Conservation (phyloP, 179 eudicot species). For the Kewa caespitosa region DNA sequence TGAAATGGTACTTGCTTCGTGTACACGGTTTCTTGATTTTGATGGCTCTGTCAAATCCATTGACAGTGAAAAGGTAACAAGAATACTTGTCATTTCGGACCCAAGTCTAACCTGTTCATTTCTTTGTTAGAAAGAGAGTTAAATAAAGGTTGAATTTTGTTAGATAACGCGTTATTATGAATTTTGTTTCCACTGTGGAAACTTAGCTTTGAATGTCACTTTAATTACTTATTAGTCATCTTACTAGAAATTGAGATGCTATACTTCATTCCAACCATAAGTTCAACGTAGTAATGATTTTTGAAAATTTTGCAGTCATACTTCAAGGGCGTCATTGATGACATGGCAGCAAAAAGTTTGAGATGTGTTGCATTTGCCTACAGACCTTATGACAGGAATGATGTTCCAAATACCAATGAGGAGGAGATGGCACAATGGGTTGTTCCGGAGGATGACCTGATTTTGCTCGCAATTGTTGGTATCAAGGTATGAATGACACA, state of each 20-base stretch:
- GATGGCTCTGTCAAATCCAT: constrained; percentile 58
- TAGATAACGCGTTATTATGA: too few relatives aligned
- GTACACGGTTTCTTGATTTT: constrained; percentile 54
- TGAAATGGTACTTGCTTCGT: constrained; percentile 74
- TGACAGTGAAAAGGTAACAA: constrained; percentile 54
- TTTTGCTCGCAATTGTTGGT: constrained; percentile 82
- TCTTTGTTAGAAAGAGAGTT: too few relatives aligned
- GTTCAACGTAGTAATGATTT: not conserved
- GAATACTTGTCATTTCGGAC: not conserved
- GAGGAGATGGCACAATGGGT: constrained; percentile 68
- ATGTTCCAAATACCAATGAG: constrained; percentile 67
- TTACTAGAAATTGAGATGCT: not conserved
- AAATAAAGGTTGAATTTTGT: too few relatives aligned
- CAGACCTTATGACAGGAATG: constrained; percentile 42
- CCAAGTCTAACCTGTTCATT: not conserved
- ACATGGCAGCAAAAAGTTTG: constrained; percentile 87
- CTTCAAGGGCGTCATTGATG: constrained; percentile 60
- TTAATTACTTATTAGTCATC: not conserved
- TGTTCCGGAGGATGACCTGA: constrained; percentile 72
- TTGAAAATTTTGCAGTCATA: constrained; percentile 42
- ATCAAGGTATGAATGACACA: constrained; percentile 52
- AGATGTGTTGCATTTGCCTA: constrained; percentile 93
- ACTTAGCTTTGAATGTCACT: not conserved
- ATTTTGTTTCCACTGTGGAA: too few relatives aligned
- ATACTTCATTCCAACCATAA: not conserved